These are phyloP conservation scores for Penicillium nucicola DNA, from an alignment of 495 filamentous ascomycete species.

Conservation along the genomic window DNA sequence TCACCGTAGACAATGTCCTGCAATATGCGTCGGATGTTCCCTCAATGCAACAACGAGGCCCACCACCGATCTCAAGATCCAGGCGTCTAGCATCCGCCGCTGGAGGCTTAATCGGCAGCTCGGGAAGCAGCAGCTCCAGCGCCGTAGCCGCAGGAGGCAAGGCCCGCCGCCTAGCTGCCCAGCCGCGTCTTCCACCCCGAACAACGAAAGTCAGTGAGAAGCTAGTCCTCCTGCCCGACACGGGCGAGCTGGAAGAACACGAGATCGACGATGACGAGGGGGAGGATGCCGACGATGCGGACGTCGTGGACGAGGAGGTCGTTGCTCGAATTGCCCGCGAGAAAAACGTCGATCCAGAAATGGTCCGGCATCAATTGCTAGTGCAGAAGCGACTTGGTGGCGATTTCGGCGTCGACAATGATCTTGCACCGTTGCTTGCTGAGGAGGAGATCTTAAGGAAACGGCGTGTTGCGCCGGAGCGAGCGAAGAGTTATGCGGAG, in stretches of 20 bases:
- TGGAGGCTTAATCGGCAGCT: constrained; percentile 28
- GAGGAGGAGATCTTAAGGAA: constrained; percentile 70
- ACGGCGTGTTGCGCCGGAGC: constrained; percentile 53
- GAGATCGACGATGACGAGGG: constrained; percentile 21
- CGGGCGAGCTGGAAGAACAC: constrained; percentile 40
- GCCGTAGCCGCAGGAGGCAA: constrained; percentile 21
- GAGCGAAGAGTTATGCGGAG: constrained; percentile 92
- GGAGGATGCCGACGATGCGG: constrained; percentile 26
- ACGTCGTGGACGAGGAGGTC: constrained; percentile 49
- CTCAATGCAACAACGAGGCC: constrained; percentile 83
- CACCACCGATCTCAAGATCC: constrained; percentile 54
- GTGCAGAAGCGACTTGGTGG: constrained; percentile 38
- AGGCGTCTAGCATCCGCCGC: constrained; percentile 45
- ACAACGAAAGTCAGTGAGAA: constrained; percentile 94
- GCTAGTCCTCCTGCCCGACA: constrained; percentile 89
- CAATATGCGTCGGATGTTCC: constrained; percentile 94
- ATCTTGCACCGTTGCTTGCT: constrained; percentile 68
- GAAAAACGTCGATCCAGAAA: constrained; percentile 37
- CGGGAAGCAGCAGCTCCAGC: constrained; percentile 12
- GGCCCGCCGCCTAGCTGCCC: constrained; percentile 43
- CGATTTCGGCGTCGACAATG: constrained; percentile 58
- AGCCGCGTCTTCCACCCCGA: constrained; percentile 78
- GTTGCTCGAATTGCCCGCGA: constrained; percentile 37
- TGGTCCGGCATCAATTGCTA: constrained; percentile 33
- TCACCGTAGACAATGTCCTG: constrained; percentile 94